Evolutionary conservation across 2,329 filamentous ascomycete species (phyloP).

Genomic region (Fusarium sp.): DNA sequence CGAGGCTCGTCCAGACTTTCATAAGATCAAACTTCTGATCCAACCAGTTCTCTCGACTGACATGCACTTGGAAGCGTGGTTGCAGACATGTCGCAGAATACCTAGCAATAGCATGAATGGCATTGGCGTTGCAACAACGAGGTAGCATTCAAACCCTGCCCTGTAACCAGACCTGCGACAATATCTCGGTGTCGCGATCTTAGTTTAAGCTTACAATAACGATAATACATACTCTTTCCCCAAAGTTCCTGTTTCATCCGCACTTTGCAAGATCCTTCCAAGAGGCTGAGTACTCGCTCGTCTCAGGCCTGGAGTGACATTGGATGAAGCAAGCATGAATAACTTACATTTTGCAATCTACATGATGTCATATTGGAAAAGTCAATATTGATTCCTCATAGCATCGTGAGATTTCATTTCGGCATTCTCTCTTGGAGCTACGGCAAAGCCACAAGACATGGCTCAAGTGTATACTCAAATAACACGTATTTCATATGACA

Average conservation of each 20-base stretch:
- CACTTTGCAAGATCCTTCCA: constrained; percentile 8
- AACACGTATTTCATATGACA: background rate
- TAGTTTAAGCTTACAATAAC: constrained; percentile 19
- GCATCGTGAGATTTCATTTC: constrained; percentile 2
- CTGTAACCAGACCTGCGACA: constrained; percentile 40
- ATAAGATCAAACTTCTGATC: constrained; percentile 4
- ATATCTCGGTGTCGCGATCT: constrained; percentile 8
- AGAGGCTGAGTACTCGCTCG: constrained; percentile 7
- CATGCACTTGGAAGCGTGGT: constrained; percentile 15
- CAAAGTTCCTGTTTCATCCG: constrained; percentile 25
- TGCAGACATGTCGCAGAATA: constrained; percentile 36
- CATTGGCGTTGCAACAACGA: constrained; percentile 21
- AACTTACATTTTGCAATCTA: background rate
- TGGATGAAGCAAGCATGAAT: constrained; percentile 19
- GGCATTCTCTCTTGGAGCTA: background rate
- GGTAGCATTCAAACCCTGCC: constrained; percentile 19
- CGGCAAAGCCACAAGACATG: background rate
- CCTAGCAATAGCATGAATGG: constrained; percentile 23
- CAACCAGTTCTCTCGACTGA: constrained; percentile 8
- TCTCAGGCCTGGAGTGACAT: constrained; percentile 30
- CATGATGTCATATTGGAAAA: constrained; percentile 14
- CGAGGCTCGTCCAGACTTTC: background rate
- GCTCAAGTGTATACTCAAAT: background rate
- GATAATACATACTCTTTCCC: background rate
- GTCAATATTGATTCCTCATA: constrained; percentile 6